Evolutionary conservation across 352 stramenopile species (phyloP), one percentile per base, ranked within the genome.

Genomic region (Globisporangium spinosum): DNA sequence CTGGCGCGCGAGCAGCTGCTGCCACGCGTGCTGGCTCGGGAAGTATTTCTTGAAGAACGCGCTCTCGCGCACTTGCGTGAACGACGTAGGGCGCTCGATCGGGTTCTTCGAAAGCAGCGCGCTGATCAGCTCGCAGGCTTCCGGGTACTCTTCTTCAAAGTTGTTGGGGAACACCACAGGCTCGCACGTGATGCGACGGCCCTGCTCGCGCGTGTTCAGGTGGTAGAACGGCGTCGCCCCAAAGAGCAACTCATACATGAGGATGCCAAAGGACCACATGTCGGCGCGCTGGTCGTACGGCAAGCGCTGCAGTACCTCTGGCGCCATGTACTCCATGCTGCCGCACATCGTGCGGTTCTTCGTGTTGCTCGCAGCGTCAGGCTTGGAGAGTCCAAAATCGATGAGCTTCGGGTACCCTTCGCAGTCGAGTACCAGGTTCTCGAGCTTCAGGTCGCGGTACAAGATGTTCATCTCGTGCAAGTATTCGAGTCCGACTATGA

Each of bases 401-500:
- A 90, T 77, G 32, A 93, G 66, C 56, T 89, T 89, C 12, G 74
- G 74, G 73, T 98, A 98, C 64, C 96, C 96, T 51, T 90, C 77
- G 3, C 69, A 64, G 71, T 97, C 85, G 32, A 97, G 70, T 66
- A 97, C 79, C 27, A 97, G 71, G 71, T 97, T 96, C 67, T 97
- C 89, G 29, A 94, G 78, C 75, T 97, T 97, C 20, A 97, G 72
- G 58, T 97, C 89, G 10, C 89, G 83, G 74, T 95, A 97, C 51
- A 92, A 71, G 53, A 94, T 69, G 32, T 80, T 70, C 66, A 68
- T 62, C 17, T 62, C 65, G 66, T 94, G 86, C 55, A 95, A 45
- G 73, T 87, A 90, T 53, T 97, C 83, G 35, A 99, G 91, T 12
- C 96, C 96, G 5, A 93, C 77, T 23, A 95, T 82, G 34, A 99